These are phyloP conservation scores for Onygenales sp. DNA, from an alignment of 2,329 filamentous ascomycete species.

Conservation along the genomic window DNA sequence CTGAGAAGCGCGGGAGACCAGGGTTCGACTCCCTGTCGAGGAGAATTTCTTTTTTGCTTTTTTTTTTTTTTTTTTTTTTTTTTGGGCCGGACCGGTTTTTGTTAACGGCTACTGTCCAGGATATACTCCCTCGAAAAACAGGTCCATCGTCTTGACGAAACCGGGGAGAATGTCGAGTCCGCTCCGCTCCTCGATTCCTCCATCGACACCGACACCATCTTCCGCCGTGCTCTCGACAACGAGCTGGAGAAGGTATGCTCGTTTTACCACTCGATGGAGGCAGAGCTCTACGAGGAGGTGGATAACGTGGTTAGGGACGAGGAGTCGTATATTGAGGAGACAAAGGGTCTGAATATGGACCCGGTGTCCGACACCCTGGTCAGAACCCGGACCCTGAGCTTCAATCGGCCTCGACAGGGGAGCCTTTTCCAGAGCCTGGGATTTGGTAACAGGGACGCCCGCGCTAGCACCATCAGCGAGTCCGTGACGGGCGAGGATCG, in stretches of 20 bases:
- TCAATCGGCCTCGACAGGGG: slow-evolving; percentile 30
- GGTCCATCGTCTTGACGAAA: slow-evolving; percentile 50
- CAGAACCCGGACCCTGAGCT: slow-evolving; percentile 32
- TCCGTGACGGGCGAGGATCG: slow-evolving; percentile 46
- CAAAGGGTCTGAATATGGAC: slow-evolving; percentile 34
- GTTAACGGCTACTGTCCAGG: slow-evolving; percentile 34
- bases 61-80: neutral
- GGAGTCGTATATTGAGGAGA: slow-evolving; percentile 55
- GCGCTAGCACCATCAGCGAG: slow-evolving; percentile 32
- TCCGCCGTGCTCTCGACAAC: slow-evolving; percentile 69
- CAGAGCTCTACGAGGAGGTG: slow-evolving; percentile 74
- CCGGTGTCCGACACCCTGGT: slow-evolving; percentile 32
- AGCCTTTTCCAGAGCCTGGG: slow-evolving; percentile 47
- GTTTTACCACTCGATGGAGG: slow-evolving; percentile 84
- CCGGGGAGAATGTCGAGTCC: slow-evolving; percentile 64
- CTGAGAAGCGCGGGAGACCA: too few relatives aligned
- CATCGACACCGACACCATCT: slow-evolving; percentile 68
- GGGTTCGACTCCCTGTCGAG: too few relatives aligned
- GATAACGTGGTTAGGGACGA: slow-evolving; percentile 68
- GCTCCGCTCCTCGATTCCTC: slow-evolving; percentile 67
- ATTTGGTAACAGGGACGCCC: slow-evolving; percentile 19
- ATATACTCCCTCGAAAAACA: slow-evolving; percentile 94
- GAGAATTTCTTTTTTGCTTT: too few relatives aligned
- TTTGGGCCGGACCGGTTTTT: neutral
- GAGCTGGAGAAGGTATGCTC: slow-evolving; percentile 91